A percentile compares a stretch with the other conserved stretches of the same genome.
These are phyloP conservation scores for Beauveria sp. DNA, from an alignment of 2,329 filamentous ascomycete genomes.

Conservation along the genomic window DNA sequence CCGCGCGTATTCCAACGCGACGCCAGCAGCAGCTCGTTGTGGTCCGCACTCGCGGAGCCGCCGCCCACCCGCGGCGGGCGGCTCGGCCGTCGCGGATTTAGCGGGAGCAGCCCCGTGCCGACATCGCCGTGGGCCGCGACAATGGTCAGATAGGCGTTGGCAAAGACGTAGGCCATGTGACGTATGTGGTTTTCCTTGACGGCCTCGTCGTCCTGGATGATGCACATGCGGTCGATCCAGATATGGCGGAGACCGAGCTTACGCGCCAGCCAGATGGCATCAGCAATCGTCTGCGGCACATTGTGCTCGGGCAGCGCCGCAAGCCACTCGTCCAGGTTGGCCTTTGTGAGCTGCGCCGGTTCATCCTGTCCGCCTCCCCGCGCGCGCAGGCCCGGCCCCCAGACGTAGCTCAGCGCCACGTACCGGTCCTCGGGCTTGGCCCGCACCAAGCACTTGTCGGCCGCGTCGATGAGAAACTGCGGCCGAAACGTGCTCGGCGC, in stretches of 20 bases:
- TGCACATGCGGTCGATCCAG: slow-evolving; percentile 40
- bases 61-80: slow-evolving; percentile 19
- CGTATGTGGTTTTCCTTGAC: slow-evolving; percentile 32
- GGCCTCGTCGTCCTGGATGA: slow-evolving; percentile 35
- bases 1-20: slow-evolving; percentile 33
- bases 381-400: slow-evolving; percentile 24
- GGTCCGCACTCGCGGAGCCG: slow-evolving; percentile 17
- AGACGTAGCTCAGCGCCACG: slow-evolving; percentile 40
- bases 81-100: slow-evolving; percentile 26
- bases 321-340: slow-evolving; percentile 30
- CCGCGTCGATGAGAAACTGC: slow-evolving; percentile 33
- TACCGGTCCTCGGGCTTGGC: slow-evolving; percentile 33
- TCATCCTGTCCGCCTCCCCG: slow-evolving; percentile 18
- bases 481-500: slow-evolving; percentile 29
- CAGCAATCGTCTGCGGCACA: slow-evolving; percentile 34
- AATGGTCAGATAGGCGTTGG: slow-evolving; percentile 37
- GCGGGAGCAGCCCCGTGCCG: slow-evolving; percentile 28
- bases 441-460: slow-evolving; percentile 31
- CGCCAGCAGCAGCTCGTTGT: slow-evolving; percentile 31
- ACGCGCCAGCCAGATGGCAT: slow-evolving; percentile 36
- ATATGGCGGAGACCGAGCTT: slow-evolving; percentile 36
- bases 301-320: slow-evolving; percentile 28
- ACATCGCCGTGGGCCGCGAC: slow-evolving; percentile 34
- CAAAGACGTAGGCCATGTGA: slow-evolving; percentile 39
- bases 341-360: slow-evolving; percentile 25